A percentile compares a stretch with the other conserved stretches of the same genome.
Evolutionary conservation across 1,284 basidiomycete genomes (phyloP).

Genomic region (Irpex rosettiformis): DNA sequence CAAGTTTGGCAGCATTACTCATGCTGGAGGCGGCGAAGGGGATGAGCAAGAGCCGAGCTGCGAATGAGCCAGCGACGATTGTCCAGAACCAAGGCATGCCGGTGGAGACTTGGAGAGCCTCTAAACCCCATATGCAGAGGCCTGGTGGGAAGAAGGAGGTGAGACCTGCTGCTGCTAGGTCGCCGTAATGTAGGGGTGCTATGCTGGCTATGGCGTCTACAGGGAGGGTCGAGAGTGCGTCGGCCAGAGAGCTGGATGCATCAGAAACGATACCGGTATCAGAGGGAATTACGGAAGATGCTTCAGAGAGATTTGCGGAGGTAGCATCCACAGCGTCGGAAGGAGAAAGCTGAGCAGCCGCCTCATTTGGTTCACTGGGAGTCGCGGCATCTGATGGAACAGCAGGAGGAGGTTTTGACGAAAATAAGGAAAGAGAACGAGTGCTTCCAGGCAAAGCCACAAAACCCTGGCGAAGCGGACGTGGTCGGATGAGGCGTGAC

Average conservation of each 20-base stretch:
- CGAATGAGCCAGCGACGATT: slow-evolving; percentile 69
- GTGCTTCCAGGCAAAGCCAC: slow-evolving; percentile 12
- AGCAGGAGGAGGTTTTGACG: slow-evolving; percentile 17
- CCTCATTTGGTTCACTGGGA: slow-evolving; percentile 10
- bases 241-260: background rate
- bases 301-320: slow-evolving; percentile 8
- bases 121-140: slow-evolving; percentile 48
- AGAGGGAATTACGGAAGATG: slow-evolving; percentile 11
- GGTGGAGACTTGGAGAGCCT: slow-evolving; percentile 70
- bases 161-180: slow-evolving; percentile 76
- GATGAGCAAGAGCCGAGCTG: slow-evolving; percentile 68
- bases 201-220: slow-evolving; percentile 10
- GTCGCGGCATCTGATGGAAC: slow-evolving; percentile 4
- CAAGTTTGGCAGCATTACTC: slow-evolving; percentile 70
- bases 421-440: slow-evolving; percentile 22
- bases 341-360: slow-evolving; percentile 10
- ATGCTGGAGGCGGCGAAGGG: slow-evolving; percentile 68
- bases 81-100: slow-evolving; percentile 86
- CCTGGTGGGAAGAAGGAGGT: slow-evolving; percentile 51
- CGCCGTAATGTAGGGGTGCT: slow-evolving; percentile 65
- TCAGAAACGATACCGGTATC: slow-evolving; percentile 12
- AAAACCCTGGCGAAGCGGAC: background rate
- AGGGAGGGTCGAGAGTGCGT: slow-evolving; percentile 7
- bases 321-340: slow-evolving; percentile 13
- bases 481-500: slow-evolving; percentile 4